These are phyloP conservation scores for Amanita rubescens DNA, from an alignment of 768 basidiomycete genomes.

Conservation along the genomic window DNA sequence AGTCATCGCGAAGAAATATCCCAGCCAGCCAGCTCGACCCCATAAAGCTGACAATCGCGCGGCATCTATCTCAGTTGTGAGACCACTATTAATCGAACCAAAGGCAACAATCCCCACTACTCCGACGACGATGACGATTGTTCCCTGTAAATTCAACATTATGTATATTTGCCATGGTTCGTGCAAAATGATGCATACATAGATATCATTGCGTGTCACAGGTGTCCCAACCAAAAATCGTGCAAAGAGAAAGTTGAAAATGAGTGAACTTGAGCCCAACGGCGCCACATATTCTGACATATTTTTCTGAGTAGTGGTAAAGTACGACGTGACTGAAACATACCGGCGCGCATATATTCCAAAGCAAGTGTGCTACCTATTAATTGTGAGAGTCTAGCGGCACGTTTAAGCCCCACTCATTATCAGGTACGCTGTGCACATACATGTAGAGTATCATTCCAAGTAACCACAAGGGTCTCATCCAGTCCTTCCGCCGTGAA, in stretches of 20 bases:
- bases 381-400: conserved; percentile 65
- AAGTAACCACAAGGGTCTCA: conserved; percentile 82
- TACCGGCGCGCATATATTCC: conserved; percentile 82
- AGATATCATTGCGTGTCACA: conserved; percentile 77
- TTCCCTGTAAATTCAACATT: conserved; percentile 47
- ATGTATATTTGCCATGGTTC: neutral
- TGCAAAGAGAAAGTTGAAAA: conserved; percentile 96
- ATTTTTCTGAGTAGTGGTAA: conserved; percentile 6
- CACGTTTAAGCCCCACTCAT: neutral
- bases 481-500: conserved; percentile 67
- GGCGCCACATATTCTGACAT: conserved; percentile 88
- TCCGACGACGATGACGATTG: conserved; percentile 72
- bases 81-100: conserved; percentile 76
- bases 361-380: conserved; percentile 84
- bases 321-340: conserved; percentile 11
- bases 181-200: conserved; percentile 40
- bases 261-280: conserved; percentile 84
- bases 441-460: conserved; percentile 89
- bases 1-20: conserved; percentile 79
- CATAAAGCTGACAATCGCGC: conserved; percentile 75
- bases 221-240: conserved; percentile 82
- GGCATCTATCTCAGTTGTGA: conserved; percentile 67
- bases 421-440: neutral
- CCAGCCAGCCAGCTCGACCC: conserved; percentile 85
- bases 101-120: conserved; percentile 87